Evolutionary conservation across 371 early-diverging fungal species (phyloP).

Genomic region (Furculomyces boomerangus): DNA sequence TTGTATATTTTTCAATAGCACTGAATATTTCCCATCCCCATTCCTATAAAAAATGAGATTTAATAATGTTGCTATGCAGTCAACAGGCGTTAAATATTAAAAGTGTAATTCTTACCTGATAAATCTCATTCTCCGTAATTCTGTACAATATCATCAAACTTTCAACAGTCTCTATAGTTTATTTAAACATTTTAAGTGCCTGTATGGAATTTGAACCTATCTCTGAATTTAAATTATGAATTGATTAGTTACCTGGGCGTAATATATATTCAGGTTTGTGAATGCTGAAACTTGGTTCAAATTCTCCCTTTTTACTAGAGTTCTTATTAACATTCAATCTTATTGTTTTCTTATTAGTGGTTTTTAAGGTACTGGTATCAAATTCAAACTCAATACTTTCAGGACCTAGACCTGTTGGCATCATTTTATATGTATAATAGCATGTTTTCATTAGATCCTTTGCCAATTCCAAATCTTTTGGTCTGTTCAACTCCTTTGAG

Average conservation of each 20-base stretch:
- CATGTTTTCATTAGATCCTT: constrained; percentile 26
- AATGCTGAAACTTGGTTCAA: too few relatives aligned
- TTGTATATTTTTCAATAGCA: constrained; percentile 58
- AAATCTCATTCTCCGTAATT: constrained; percentile 55
- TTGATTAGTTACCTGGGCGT: too few relatives aligned
- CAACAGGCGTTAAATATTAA: not conserved
- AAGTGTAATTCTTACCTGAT: constrained; percentile 9
- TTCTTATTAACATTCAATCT: too few relatives aligned
- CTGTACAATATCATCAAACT: constrained; percentile 68
- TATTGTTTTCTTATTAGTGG: too few relatives aligned
- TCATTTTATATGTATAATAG: constrained; percentile 34
- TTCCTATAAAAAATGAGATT: constrained; percentile 31
- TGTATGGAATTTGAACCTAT: not conserved
- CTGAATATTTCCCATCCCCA: constrained; percentile 82
- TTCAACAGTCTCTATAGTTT: constrained; percentile 55
- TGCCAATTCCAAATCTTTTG: constrained; percentile 16
- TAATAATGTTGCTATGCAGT: not conserved
- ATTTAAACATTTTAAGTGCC: not conserved
- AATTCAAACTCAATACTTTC: constrained; percentile 30
- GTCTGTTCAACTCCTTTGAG: constrained; percentile 13
- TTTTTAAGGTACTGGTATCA: constrained; percentile 70
- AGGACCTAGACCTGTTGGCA: constrained; percentile 14
- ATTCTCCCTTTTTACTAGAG: too few relatives aligned
- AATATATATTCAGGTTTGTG: too few relatives aligned
- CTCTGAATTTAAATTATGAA: too few relatives aligned